Conservation (phyloP, 2,329 filamentous ascomycete species). For the Lachnellula occidentalis region DNA sequence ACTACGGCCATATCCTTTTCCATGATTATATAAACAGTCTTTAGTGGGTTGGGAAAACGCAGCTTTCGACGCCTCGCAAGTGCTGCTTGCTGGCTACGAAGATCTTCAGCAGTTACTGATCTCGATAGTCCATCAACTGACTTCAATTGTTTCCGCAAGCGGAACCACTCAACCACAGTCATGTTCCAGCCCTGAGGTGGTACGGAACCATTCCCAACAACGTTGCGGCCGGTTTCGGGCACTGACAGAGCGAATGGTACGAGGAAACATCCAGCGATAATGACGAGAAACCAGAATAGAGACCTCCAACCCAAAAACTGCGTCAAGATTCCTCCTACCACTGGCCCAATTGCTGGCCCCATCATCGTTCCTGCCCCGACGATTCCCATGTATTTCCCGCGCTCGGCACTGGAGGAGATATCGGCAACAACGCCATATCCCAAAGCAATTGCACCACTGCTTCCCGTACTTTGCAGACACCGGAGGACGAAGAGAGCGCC, state of each 20-base stretch:
- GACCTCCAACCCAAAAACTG: slow-evolving; percentile 44
- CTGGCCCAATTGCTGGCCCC: slow-evolving; percentile 43
- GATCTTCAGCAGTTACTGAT: slow-evolving; percentile 31
- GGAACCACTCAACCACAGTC: slow-evolving; percentile 45
- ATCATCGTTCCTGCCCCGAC: slow-evolving; percentile 51
- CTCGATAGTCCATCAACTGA: slow-evolving; percentile 21
- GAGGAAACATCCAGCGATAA: slow-evolving; percentile 35
- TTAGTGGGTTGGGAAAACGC: slow-evolving; percentile 51
- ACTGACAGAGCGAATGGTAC: slow-evolving; percentile 33
- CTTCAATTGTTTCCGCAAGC: slow-evolving; percentile 21
- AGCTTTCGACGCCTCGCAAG: slow-evolving; percentile 38
- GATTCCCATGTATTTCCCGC: slow-evolving; percentile 68
- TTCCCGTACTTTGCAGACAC: slow-evolving; percentile 53
- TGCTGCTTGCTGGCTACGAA: slow-evolving; percentile 30
- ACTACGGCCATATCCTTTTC: slow-evolving; percentile 54
- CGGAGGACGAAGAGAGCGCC: slow-evolving; percentile 49
- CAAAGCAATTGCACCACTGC: slow-evolving; percentile 58
- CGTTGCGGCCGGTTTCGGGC: slow-evolving; percentile 31
- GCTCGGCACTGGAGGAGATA: slow-evolving; percentile 60
- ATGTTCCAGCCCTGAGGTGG: slow-evolving; percentile 53
- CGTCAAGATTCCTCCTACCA: slow-evolving; percentile 44
- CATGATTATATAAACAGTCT: slow-evolving; percentile 47
- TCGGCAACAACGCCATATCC: slow-evolving; percentile 69
- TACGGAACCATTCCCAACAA: slow-evolving; percentile 41
- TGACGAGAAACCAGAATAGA: slow-evolving; percentile 50